Base-by-base conservation (phyloP, 2,329 filamentous ascomycete species). In the Amauroascus niger region DNA sequence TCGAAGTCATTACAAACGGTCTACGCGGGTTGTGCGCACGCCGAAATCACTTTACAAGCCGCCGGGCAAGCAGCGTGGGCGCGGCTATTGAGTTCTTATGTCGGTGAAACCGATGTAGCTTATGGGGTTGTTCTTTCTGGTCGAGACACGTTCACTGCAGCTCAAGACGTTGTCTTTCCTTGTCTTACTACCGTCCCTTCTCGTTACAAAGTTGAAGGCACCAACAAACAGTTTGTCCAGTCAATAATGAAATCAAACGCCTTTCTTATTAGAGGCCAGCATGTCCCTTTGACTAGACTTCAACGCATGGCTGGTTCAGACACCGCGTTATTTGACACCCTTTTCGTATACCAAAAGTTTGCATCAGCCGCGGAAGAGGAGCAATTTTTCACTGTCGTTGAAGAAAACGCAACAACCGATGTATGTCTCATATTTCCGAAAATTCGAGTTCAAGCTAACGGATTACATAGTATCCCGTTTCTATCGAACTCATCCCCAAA, bases 41-140 rank as follows among this genome's bases (percentile, higher is more conserved):
- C 74, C 0, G 81, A 82, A n/a, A 74, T 85, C n/a, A 87, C 87
- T 0, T 67, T 94, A 11, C 88, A 94, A 67, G 83, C 84, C 2
- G 78, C 81, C 1, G 79, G 87, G 0, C 86, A 95, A 65, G 84
- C 83, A 2, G 80, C 87, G 1, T 96, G 90, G 90, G 78, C 84
- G 1, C 76, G 82, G 6, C 63, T 96, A 0, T 74, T 96, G 0
- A 77, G 86, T 0, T 79, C 83, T 0, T 95, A 95, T 62, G 77
- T 83, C 13, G 89, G 88, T 1, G 88, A 95, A 63, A 63, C 71
- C 2, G 77, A 77, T 5, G 82, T 93, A 0, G 83, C 84, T 0
- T 95, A 93, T 65, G 91, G 90, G 0, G 76, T 86, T 13, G 87
- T 90, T 0, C 74, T 95, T 6, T 90, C 90, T 7, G 88, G 88